A percentile compares a stretch with the other conserved stretches of the same genome.
Conservation (phyloP, 371 early-diverging fungal genomes). For the Capniomyces stellatus region DNA sequence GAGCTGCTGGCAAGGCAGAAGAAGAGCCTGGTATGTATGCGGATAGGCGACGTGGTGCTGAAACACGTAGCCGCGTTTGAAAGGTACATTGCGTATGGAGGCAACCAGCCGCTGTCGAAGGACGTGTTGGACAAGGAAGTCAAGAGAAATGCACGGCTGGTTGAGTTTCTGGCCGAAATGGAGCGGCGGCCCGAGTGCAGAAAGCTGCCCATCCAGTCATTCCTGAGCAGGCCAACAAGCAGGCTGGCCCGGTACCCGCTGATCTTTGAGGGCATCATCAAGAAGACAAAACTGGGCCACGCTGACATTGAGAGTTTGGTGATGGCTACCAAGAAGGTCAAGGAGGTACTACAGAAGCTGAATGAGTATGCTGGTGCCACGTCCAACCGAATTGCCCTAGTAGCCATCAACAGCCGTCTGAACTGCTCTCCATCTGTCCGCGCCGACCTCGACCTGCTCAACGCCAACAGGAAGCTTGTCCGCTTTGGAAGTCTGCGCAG, state of each 20-base stretch:
- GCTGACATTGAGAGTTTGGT: slow-evolving; percentile 51
- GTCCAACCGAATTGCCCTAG: slow-evolving; percentile 53
- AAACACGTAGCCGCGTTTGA: slow-evolving; percentile 49
- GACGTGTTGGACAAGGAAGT: slow-evolving; percentile 63
- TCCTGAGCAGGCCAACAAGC: slow-evolving; percentile 69
- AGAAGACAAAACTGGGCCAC: slow-evolving; percentile 60
- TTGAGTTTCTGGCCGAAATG: slow-evolving; percentile 52
- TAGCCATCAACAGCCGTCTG: slow-evolving; percentile 31
- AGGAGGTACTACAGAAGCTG: slow-evolving; percentile 46
- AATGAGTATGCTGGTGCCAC: slow-evolving; percentile 72
- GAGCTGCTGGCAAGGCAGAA: slow-evolving; percentile 53
- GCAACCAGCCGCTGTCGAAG: slow-evolving; percentile 69
- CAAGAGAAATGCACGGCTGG: slow-evolving; percentile 40
- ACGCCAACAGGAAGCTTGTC: slow-evolving; percentile 46
- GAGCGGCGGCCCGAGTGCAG: slow-evolving; percentile 60
- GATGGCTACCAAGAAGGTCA: slow-evolving; percentile 39
- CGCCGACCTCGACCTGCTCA: slow-evolving; percentile 51
- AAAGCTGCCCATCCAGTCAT: slow-evolving; percentile 61
- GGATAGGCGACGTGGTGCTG: slow-evolving; percentile 72
- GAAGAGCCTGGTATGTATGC: slow-evolving; percentile 42
- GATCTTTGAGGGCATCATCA: slow-evolving; percentile 63
- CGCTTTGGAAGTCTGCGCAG: slow-evolving; percentile 65
- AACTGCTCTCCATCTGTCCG: slow-evolving; percentile 31
- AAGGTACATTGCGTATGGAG: slow-evolving; percentile 74
- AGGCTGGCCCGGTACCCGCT: slow-evolving; percentile 79